These are phyloP conservation scores for Arthrinium puccinioides DNA, from an alignment of 2,329 filamentous ascomycete genomes.

Conservation along the genomic window DNA sequence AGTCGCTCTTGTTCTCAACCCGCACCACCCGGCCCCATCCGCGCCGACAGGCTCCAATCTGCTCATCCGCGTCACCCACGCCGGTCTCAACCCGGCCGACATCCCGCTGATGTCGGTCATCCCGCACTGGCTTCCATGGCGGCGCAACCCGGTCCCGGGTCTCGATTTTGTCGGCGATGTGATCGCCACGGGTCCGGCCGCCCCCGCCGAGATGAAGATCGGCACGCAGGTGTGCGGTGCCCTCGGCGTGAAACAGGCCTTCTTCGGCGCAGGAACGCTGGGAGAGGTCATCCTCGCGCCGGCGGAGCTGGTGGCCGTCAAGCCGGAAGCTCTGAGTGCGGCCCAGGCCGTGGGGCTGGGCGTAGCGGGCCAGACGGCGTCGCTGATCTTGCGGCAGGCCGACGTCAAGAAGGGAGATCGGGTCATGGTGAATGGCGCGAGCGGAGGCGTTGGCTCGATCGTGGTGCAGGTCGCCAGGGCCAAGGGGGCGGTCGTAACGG, in stretches of 20 bases:
- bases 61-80: slow-evolving; percentile 7
- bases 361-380: slow-evolving; percentile 6
- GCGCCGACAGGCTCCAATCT: slow-evolving; percentile 3
- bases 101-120: slow-evolving; percentile 2
- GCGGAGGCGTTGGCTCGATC: slow-evolving; percentile 7
- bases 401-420: not conserved
- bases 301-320: slow-evolving; percentile 2
- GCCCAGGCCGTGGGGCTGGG: slow-evolving; percentile 3
- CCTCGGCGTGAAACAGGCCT: slow-evolving; percentile 4
- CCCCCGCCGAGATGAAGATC: not conserved
- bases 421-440: slow-evolving; percentile 7
- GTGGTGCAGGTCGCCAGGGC: slow-evolving; percentile 5
- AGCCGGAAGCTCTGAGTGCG: not conserved
- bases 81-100: slow-evolving; percentile 8
- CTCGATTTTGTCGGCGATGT: slow-evolving; percentile 8
- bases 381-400: slow-evolving; percentile 4
- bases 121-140: slow-evolving; percentile 7
- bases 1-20: slow-evolving; percentile 1
- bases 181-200: not conserved
- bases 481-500: slow-evolving; percentile 3
- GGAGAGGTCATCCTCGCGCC: slow-evolving; percentile 5
- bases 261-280: slow-evolving; percentile 6
- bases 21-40: slow-evolving; percentile 2
- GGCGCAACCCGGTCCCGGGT: slow-evolving; percentile 2
- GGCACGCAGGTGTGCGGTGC: slow-evolving; percentile 6